Percentiles rank a stretch among this genome's conserved stretches.
Evolutionary conservation across 805 yeast genomes (phyloP).

Genomic region (Candida pini): DNA sequence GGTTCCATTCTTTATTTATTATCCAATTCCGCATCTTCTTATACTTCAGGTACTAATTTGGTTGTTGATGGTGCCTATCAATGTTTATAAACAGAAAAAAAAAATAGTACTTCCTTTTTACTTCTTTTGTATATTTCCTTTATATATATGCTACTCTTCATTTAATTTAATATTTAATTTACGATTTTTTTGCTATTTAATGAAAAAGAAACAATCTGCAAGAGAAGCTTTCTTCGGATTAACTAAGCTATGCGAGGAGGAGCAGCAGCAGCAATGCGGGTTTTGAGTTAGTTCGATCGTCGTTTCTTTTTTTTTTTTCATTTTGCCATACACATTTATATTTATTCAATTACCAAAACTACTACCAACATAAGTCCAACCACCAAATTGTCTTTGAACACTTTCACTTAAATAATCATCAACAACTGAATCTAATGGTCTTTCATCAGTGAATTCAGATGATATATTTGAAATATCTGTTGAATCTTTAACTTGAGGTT

Average conservation of each 20-base stretch:
- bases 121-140: too few species aligned
- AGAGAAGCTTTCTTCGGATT: too few species aligned
- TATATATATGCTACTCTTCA: too few species aligned
- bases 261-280: too few species aligned
- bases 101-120: too few species aligned
- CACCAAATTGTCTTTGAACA: conserved; percentile 97
- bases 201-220: too few species aligned
- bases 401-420: conserved; percentile 87
- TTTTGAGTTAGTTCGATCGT: too few species aligned
- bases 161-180: too few species aligned
- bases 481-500: conserved; percentile 82
- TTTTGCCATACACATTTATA: too few species aligned
- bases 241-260: too few species aligned
- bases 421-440: conserved; percentile 92
- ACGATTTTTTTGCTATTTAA: too few species aligned
- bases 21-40: conserved; percentile 61
- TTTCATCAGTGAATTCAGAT: conserved; percentile 84
- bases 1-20: conserved; percentile 74
- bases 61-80: conserved; percentile 86
- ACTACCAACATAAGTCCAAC: conserved; percentile 90
- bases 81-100: conserved; percentile 74
- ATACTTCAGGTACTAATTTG: conserved; percentile 80
- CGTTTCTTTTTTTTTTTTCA: too few species aligned
- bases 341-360: conserved; percentile 20
- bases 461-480: conserved; percentile 93